Evolutionary conservation across 805 yeast species (phyloP).

Genomic region (Suhomyces kilbournensis): DNA sequence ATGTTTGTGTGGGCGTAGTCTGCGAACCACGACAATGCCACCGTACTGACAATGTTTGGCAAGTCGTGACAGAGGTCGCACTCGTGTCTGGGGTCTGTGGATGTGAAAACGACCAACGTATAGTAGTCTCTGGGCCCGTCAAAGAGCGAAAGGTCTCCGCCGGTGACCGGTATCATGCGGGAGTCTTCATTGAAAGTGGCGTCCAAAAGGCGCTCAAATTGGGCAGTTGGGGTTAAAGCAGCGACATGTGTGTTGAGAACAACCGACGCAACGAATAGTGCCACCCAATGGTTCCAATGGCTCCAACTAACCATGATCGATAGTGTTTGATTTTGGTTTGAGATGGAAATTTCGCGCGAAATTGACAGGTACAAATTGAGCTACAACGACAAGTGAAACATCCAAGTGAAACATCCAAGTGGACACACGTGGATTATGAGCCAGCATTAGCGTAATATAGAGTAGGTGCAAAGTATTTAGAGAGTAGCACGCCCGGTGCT

Average conservation of each 20-base stretch:
- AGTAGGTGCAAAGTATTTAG: background rate
- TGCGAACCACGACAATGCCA: conserved; percentile 40
- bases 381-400: no score
- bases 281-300: background rate
- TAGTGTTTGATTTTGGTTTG: background rate
- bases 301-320: background rate
- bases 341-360: background rate
- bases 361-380: no score
- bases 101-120: conserved; percentile 52
- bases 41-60: conserved; percentile 37
- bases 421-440: no score
- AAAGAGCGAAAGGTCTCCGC: conserved; percentile 40
- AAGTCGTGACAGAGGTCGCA: conserved; percentile 51
- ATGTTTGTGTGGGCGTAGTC: conserved; percentile 42
- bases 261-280: background rate
- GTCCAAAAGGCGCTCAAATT: background rate
- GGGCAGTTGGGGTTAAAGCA: background rate
- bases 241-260: background rate
- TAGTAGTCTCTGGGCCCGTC: conserved; percentile 52
- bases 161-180: conserved; percentile 42
- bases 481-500: no score
- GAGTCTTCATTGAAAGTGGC: conserved; percentile 9
- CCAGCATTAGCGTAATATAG: no score
- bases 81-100: conserved; percentile 39
- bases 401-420: no score